Percentiles rank a stretch among this genome's conserved stretches.
These are phyloP conservation scores for Arabidopsis arenosa DNA, from an alignment of 345 rosid species.

Conservation along the genomic window DNA sequence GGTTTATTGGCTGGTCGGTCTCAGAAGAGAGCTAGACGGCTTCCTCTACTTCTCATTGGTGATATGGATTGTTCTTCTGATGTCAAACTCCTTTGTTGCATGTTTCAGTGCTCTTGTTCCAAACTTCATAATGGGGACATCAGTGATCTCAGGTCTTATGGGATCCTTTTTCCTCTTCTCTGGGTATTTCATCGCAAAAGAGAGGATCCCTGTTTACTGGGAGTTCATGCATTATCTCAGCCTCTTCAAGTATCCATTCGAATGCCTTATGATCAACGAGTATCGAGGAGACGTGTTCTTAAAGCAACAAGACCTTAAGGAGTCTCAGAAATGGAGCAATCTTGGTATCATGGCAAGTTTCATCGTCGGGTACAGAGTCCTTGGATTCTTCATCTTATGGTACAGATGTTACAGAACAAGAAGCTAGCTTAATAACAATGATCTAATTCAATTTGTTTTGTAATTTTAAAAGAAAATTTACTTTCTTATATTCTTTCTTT, in stretches of 20 bases:
- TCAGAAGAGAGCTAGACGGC: conserved; percentile 60
- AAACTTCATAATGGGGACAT: conserved; percentile 92
- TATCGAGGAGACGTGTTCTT: conserved; percentile 59
- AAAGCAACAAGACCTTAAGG: conserved; percentile 60
- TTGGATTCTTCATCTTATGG: conserved; percentile 76
- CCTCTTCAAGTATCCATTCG: conserved; percentile 67
- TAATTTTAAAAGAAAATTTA: conserved; percentile 2
- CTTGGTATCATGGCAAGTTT: conserved; percentile 73
- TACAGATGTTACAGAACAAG: conserved; percentile 65
- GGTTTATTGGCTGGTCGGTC: conserved; percentile 88
- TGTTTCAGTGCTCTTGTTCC: conserved; percentile 95
- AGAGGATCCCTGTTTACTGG: conserved; percentile 79
- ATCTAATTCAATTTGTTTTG: conserved; percentile 36
- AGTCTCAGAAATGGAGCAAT: conserved; percentile 79
- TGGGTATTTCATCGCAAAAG: conserved; percentile 76
- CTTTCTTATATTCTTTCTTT: conserved; percentile 14
- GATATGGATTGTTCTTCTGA: conserved; percentile 67
- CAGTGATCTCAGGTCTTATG: conserved; percentile 84
- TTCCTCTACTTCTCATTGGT: conserved; percentile 76
- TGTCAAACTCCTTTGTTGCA: conserved; percentile 89
- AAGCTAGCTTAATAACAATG: conserved; percentile 45
- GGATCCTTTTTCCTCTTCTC: conserved; percentile 95
- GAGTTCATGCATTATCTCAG: conserved; percentile 85
- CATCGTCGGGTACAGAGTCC: conserved; percentile 73
- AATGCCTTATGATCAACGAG: conserved; percentile 79